Conservation (phyloP, 768 basidiomycete genomes). For the Mycena belliarum region DNA sequence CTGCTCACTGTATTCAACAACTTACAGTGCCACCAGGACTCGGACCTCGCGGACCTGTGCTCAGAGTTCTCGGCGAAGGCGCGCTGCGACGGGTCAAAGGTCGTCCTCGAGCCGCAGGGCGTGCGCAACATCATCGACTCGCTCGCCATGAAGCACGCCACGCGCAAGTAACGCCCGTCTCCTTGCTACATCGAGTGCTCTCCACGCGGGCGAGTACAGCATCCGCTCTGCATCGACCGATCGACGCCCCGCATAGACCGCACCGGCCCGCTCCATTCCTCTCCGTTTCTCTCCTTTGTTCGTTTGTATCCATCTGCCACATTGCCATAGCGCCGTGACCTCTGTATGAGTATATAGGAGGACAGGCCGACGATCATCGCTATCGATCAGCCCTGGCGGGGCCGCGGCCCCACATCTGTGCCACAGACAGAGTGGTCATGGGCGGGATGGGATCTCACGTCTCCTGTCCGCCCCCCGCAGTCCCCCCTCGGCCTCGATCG, state of each 20-base stretch:
- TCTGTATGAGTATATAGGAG: neutral
- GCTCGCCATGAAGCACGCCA: constrained; percentile 26
- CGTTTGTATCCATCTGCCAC: constrained; percentile 13
- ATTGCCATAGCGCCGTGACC: neutral
- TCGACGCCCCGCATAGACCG: neutral
- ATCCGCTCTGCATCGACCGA: neutral
- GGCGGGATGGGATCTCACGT: too few relatives aligned
- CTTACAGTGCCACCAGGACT: constrained; percentile 46
- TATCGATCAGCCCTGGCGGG: neutral
- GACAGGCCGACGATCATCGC: neutral
- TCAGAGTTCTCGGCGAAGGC: constrained; percentile 81
- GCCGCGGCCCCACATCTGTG: neutral
- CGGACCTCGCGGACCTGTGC: constrained; percentile 79
- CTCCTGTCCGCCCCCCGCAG: neutral
- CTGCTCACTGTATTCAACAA: neutral
- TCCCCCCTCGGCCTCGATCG: neutral
- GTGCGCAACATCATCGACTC: constrained; percentile 50
- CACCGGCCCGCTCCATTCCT: neutral
- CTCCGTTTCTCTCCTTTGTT: neutral
- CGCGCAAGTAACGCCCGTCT: constrained; percentile 9
- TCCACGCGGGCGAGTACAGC: neutral
- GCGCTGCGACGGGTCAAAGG: constrained; percentile 80
- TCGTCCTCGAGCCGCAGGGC: constrained; percentile 66
- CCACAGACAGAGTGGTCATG: too few relatives aligned
- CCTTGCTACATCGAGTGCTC: neutral